Evolutionary conservation across 331 rosid species (phyloP).

Genomic region (Pyrus hybrid): DNA sequence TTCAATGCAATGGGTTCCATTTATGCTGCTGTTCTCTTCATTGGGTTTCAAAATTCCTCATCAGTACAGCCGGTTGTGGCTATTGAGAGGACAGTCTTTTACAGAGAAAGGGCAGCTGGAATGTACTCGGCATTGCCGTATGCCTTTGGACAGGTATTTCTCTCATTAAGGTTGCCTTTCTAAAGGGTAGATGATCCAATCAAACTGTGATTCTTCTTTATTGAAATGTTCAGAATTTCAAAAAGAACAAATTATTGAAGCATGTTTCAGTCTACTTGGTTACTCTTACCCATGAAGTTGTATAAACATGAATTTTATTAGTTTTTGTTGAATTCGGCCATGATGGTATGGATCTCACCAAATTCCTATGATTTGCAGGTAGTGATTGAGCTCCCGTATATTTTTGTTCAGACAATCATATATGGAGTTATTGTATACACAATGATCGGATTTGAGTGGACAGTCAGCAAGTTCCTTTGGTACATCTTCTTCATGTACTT

Average conservation of each 20-base stretch:
- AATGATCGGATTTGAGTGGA: constrained; percentile 39
- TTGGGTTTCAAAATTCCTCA: constrained; percentile 30
- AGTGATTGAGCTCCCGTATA: constrained; percentile 31
- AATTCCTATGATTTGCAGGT: constrained; percentile 11
- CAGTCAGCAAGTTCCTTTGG: constrained; percentile 33
- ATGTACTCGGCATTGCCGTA: constrained; percentile 43
- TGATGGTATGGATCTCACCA: neutral
- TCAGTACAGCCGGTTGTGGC: constrained; percentile 41
- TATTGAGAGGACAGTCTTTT: constrained; percentile 37
- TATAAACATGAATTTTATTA: neutral
- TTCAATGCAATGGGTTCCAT: constrained; percentile 35
- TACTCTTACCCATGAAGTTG: no score
- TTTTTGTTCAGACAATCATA: constrained; percentile 19
- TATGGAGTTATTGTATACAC: constrained; percentile 31
- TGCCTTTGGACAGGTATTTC: constrained; percentile 35
- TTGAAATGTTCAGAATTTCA: no score
- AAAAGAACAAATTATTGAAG: no score
- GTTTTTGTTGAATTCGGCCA: neutral
- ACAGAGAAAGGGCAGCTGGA: constrained; percentile 43
- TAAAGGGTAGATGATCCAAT: no score
- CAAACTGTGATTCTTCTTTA: no score
- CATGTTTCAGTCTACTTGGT: no score
- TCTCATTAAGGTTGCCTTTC: neutral
- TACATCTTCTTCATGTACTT: constrained; percentile 36
- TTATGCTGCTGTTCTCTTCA: constrained; percentile 37